Evolutionary conservation across 768 basidiomycete genomes (phyloP).

Genomic region (Leucocoprinus birnbaumii): DNA sequence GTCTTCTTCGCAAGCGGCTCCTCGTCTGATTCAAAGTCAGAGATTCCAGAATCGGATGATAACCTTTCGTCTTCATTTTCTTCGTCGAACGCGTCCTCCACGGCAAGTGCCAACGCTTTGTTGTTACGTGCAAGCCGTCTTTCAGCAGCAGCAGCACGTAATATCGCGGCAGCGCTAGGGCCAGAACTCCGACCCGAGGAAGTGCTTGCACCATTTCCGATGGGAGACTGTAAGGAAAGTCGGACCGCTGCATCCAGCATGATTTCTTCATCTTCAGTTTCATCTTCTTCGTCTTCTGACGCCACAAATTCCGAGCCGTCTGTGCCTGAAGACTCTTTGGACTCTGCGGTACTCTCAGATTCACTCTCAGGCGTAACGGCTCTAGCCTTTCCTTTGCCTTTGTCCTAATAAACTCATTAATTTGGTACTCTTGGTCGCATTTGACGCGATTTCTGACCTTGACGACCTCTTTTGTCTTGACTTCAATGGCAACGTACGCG

Average conservation of each 20-base stretch:
- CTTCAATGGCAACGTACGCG: slow-evolving; percentile 32
- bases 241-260: slow-evolving; percentile 59
- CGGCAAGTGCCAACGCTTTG: slow-evolving; percentile 12
- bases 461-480: slow-evolving; percentile 20
- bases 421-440: neutral
- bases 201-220: slow-evolving; percentile 29
- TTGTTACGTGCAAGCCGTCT: slow-evolving; percentile 38
- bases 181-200: slow-evolving; percentile 31
- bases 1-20: slow-evolving; percentile 32
- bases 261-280: slow-evolving; percentile 43
- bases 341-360: slow-evolving; percentile 30
- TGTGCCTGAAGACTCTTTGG: slow-evolving; percentile 47
- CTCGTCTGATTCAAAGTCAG: slow-evolving; percentile 20
- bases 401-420: slow-evolving; percentile 18
- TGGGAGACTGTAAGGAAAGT: slow-evolving; percentile 42
- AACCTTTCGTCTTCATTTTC: slow-evolving; percentile 26
- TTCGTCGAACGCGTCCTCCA: slow-evolving; percentile 12
- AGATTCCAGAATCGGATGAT: slow-evolving; percentile 25
- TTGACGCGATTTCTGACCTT: slow-evolving; percentile 18
- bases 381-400: slow-evolving; percentile 37
- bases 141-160: slow-evolving; percentile 54
- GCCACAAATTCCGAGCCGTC: slow-evolving; percentile 62
- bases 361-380: slow-evolving; percentile 24
- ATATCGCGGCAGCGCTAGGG: slow-evolving; percentile 35
- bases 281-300: slow-evolving; percentile 39